Evolutionary conservation across 176 grass and related monocot genomes (phyloP), one percentile per base, ranked within the genome.

Genomic region (Typha latifolia): DNA sequence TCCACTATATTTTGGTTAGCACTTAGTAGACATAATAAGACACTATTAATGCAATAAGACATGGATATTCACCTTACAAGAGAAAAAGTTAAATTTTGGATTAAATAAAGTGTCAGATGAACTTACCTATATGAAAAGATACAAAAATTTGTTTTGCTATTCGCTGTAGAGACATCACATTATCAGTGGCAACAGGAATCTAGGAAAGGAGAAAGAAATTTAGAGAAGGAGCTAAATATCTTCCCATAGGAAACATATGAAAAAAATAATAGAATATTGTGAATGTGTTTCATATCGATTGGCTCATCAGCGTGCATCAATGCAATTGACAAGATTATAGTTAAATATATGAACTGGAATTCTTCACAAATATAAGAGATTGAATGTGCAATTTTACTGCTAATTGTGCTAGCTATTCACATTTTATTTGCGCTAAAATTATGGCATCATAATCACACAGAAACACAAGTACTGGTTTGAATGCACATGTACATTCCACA

Each of bases 151-250:
- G 85, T 72, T 88, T 97, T 59, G 78, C 75, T 24, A 97, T 86
- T 82, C 88, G 85, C 81, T 77, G 63, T 62, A 97, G 82, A 7
- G 82, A 74, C 47, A 70, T 67, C 57, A 80, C 75, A 56, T 81
- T 82, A 82, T 97, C 89, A 14, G 85, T 97, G 66, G 85, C 83
- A 57, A 82, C 85, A 80, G 93, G 73, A 61, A 97, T 85, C 93
- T 97, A 73, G 26, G n/a, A 72, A 61, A 81, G 19, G 57, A 67
- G 37, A 8, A 63, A 78, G 47, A 32, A 47, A 37, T 32, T 63
- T 72, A 75, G 29, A 51, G 61, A 15, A 21, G 52, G 1, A 37
- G 34, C 34, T 6, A 9, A 20, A 57, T 16, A 57, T 20, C 19
- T 57, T 57, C 52, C 52, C 34, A 37, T 37, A 37, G 34, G 34